Conservation (phyloP, 106 monocot genomes). For the Amphibolis antarctica region DNA sequence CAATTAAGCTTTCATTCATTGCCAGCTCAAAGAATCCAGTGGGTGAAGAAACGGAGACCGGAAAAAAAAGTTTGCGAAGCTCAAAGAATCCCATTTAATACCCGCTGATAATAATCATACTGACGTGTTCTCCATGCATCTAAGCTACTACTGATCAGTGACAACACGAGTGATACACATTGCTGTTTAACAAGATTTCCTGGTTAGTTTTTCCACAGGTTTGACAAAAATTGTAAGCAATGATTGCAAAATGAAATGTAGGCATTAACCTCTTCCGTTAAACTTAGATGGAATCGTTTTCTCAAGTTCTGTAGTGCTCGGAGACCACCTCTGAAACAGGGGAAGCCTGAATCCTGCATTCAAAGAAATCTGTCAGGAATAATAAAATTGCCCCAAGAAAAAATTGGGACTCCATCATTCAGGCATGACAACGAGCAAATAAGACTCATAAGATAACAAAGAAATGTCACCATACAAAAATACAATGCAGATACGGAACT, state of each 20-base stretch:
- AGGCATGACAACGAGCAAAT: too few relatives aligned
- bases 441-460: too few relatives aligned
- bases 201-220: not conserved
- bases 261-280: constrained; percentile 85
- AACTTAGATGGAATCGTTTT: constrained; percentile 88
- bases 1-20: not conserved
- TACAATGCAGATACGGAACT: too few relatives aligned
- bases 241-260: not conserved
- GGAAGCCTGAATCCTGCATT: constrained; percentile 93
- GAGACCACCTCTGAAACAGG: constrained; percentile 88
- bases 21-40: not conserved
- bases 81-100: constrained; percentile 94
- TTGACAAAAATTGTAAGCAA: not conserved
- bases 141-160: constrained; percentile 97
- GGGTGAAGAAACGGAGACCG: not conserved
- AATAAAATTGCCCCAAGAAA: not conserved
- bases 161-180: constrained; percentile 95
- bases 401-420: not conserved
- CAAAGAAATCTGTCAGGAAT: not conserved
- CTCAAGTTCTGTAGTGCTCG: constrained; percentile 95
- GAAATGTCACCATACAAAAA: too few relatives aligned
- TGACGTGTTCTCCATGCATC: constrained; percentile 98
- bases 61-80: not conserved
- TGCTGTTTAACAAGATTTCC: constrained; percentile 44
- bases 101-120: constrained; percentile 96